Evolutionary conservation across 208 protist species (phyloP).

Genomic region (Leishmania aethiopica): DNA sequence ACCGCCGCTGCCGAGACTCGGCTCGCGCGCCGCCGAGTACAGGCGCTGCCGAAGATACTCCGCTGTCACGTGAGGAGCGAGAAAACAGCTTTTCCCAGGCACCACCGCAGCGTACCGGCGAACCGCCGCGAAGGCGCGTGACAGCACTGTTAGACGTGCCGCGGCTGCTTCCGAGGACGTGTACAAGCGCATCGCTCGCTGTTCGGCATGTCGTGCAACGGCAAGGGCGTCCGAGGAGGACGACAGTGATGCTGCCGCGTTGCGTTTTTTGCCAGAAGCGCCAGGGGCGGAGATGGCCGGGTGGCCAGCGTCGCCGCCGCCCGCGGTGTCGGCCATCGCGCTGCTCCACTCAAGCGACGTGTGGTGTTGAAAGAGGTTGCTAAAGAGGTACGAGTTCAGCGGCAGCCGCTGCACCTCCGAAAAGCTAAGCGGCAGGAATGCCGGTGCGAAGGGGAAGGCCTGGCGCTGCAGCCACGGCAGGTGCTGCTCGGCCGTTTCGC

Average conservation of each 20-base stretch:
- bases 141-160: constrained; percentile 68
- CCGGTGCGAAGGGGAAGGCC: constrained; percentile 58
- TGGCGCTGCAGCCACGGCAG: constrained; percentile 74
- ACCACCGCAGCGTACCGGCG: constrained; percentile 53
- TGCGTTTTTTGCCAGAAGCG: not conserved
- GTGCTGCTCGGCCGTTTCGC: constrained; percentile 56
- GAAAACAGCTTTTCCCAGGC: constrained; percentile 39
- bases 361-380: constrained; percentile 50
- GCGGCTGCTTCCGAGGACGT: constrained; percentile 48
- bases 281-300: not conserved
- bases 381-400: constrained; percentile 83
- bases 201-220: constrained; percentile 3
- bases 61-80: constrained; percentile 63
- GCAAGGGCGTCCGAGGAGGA: constrained; percentile 1
- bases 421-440: constrained; percentile 55
- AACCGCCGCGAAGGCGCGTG: constrained; percentile 72
- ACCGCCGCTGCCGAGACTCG: constrained; percentile 1
- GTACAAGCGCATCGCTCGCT: constrained; percentile 44
- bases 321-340: not conserved
- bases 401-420: constrained; percentile 53
- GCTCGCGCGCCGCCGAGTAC: constrained; percentile 33
- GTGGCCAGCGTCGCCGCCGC: constrained; percentile 2
- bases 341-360: constrained; percentile 18
- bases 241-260: not conserved
- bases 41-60: constrained; percentile 69